A percentile compares a stretch with the other conserved stretches of the same genome.
phyloP scores from a whole-genome alignment of 2,329 filamentous ascomycete species.

The Fusarium bactridioides region DNA sequence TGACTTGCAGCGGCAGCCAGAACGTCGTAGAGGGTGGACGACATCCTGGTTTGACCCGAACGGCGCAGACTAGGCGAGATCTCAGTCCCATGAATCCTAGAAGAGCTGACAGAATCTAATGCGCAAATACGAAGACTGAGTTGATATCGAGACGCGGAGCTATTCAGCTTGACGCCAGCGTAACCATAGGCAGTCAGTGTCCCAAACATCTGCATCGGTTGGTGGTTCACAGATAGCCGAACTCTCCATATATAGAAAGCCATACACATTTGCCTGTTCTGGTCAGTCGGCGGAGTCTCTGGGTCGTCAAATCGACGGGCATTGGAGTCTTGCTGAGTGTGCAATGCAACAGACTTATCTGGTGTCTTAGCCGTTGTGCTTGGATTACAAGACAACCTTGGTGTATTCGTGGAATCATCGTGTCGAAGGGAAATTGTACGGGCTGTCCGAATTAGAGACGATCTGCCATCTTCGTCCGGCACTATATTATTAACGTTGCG shows the following conservation, averaged over 20 bases:
- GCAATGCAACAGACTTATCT: not conserved
- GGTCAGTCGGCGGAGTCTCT: not conserved
- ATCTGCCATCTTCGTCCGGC: no score
- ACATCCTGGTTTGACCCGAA: not conserved
- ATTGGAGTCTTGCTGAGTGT: not conserved
- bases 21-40: fast-evolving
- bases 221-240: not conserved
- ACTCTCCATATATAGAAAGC: no score
- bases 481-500: not conserved
- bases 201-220: not conserved
- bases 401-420: not conserved
- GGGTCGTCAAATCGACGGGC: not conserved
- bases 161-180: no score
- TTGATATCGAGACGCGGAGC: not conserved
- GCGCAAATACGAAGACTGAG: not conserved
- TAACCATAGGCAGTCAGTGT: not conserved
- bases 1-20: not conserved
- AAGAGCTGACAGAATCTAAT: not conserved
- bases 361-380: not conserved
- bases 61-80: not conserved
- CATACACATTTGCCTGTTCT: not conserved
- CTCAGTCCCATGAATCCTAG: not conserved
- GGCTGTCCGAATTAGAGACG: fast-evolving
- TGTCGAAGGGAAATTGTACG: not conserved
- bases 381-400: not conserved